Percentiles rank a stretch among this genome's conserved stretches.
Evolutionary conservation across 2,329 filamentous ascomycete species (phyloP).

Genomic region (Nemania serpens): DNA sequence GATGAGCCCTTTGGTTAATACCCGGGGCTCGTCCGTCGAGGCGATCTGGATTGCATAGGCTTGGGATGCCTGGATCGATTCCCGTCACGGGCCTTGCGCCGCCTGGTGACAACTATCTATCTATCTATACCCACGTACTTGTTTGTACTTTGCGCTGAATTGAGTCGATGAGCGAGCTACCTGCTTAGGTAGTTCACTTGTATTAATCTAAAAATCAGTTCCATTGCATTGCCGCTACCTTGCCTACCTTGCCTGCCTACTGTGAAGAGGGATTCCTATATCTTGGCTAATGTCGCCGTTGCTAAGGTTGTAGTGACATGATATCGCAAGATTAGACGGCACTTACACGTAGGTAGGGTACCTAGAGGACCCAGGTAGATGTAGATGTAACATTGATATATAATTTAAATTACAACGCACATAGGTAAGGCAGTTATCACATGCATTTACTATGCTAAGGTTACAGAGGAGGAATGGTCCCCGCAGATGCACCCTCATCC

Average conservation of each 20-base stretch:
- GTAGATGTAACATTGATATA: too few relatives aligned
- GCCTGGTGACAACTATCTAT: conserved; percentile 4
- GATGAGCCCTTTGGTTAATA: conserved; percentile 2
- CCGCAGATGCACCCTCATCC: neutral
- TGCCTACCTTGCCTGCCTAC: neutral
- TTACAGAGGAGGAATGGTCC: conserved; percentile 5
- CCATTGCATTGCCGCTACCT: neutral
- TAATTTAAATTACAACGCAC: too few relatives aligned
- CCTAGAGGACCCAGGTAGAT: too few relatives aligned
- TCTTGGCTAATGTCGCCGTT: neutral
- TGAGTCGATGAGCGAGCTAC: conserved; percentile 3
- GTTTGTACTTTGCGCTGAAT: conserved; percentile 7
- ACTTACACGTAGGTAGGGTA: too few relatives aligned
- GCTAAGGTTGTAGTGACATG: neutral
- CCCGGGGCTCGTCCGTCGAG: neutral
- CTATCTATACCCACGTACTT: conserved; percentile 20
- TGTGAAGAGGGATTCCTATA: neutral
- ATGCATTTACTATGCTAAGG: conserved; percentile 1
- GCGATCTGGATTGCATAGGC: conserved; percentile 9
- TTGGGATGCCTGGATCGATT: neutral
- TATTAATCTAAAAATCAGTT: neutral
- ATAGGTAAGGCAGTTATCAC: too few relatives aligned
- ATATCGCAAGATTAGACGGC: neutral
- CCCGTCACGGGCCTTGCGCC: neutral
- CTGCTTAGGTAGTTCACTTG: neutral